A percentile compares a stretch with the other conserved stretches of the same genome.
Evolutionary conservation across 2,329 filamentous ascomycete species (phyloP).

Genomic region (Colletotrichum sp.): DNA sequence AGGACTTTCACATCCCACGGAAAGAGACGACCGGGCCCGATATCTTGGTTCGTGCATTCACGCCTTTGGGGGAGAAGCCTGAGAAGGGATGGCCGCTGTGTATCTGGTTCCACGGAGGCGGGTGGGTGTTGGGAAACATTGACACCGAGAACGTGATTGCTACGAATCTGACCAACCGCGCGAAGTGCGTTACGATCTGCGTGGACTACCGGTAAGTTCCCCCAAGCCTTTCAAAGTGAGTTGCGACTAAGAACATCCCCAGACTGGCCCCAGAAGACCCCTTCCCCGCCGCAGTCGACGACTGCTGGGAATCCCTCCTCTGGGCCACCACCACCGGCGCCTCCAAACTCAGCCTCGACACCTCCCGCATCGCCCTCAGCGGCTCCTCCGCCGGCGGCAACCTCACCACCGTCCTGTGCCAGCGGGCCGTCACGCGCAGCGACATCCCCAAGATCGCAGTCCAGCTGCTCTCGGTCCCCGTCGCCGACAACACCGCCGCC

Average conservation of each 20-base stretch:
- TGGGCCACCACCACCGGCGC: slow-evolving; percentile 42
- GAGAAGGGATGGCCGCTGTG: slow-evolving; percentile 57
- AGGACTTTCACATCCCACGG: slow-evolving; percentile 47
- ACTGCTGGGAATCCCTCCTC: slow-evolving; percentile 60
- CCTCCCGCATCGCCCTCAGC: slow-evolving; percentile 46
- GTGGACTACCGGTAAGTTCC: slow-evolving; percentile 56
- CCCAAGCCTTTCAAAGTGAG: neutral
- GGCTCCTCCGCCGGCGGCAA: slow-evolving; percentile 54
- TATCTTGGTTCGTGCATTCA: slow-evolving; percentile 55
- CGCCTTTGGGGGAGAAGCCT: slow-evolving; percentile 47
- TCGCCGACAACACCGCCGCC: slow-evolving; percentile 63
- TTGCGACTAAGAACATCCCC: neutral
- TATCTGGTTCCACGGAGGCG: slow-evolving; percentile 63
- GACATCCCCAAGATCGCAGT: slow-evolving; percentile 34
- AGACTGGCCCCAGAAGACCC: slow-evolving; percentile 61
- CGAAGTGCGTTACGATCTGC: slow-evolving; percentile 56
- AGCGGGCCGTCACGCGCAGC: slow-evolving; percentile 46
- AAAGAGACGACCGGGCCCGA: slow-evolving; percentile 50
- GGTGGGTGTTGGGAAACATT: slow-evolving; percentile 63
- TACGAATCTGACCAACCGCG: slow-evolving; percentile 56
- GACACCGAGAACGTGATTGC: slow-evolving; percentile 63
- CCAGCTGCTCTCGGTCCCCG: slow-evolving; percentile 62
- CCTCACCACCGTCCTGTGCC: slow-evolving; percentile 56
- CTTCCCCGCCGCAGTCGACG: slow-evolving; percentile 61
- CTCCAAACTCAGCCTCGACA: slow-evolving; percentile 41